Evolutionary conservation across 176 grass and related monocot genomes (phyloP), one percentile per base, ranked within the genome.

Genomic region (Otatea glauca): DNA sequence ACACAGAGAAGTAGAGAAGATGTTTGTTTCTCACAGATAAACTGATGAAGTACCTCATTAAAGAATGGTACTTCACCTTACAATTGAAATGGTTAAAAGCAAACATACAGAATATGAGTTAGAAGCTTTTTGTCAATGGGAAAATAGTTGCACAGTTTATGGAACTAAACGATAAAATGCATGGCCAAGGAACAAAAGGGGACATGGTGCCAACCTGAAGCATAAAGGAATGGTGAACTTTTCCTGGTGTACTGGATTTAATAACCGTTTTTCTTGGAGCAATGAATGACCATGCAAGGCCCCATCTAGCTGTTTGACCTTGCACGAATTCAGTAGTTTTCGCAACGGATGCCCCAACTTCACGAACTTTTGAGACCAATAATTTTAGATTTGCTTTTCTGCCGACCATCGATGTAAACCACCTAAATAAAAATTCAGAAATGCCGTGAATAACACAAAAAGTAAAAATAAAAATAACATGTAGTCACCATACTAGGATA

Each of bases 391-490:
- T 98, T 76, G 81, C 88, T 88, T 94, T 95, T 89, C 93, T 92
- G 15, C 96, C 96, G 27, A 98, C 89, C 96, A 98, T 98, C 25
- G 91, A 98, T 56, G 96, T 96, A 83, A 98, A 96, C 93, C 93
- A 96, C 83, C 93, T 98, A 86, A 81, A 76, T 73, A 77, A 53
- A 82, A 88, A 54, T 37, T 56, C 20, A 61, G 6, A 70, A 68
- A 39, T 0, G 50, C 44, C 0, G 17, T 80, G 25, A 67, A 49
- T 21, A 78, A 49, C 35, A 49, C 15, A 59, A 23, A n/a, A 61
- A 24, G 51, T 42, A 32, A 20, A 35, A 21, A 47, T 15, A 39
- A 29, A 37, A 37, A 41, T 6, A 41, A 41, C 38, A 72, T 9
- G 20, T 14, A 17, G 67, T 35, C 1, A 50, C 32, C 49, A 35